Conservation (phyloP, 129 eudicot species). For the Flaveria ramosissima region DNA sequence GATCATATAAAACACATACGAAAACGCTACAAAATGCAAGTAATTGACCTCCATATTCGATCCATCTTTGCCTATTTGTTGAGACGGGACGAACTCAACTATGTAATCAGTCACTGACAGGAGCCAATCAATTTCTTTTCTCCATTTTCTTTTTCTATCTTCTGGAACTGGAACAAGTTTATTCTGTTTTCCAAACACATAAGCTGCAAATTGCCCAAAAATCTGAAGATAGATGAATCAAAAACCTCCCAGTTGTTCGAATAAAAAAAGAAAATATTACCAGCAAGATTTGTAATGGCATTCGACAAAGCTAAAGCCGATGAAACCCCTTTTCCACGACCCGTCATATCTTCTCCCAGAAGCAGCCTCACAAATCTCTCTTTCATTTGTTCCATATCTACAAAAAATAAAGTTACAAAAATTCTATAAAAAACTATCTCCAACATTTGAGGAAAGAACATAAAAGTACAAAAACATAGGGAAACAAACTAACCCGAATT, state of each 20-base stretch:
- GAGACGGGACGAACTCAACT: slow-evolving; percentile 76
- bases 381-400: slow-evolving; percentile 74
- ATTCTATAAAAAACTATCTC: background rate
- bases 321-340: slow-evolving; percentile 84
- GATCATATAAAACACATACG: background rate
- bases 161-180: slow-evolving; percentile 70
- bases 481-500: slow-evolving; percentile 17
- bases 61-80: slow-evolving; percentile 68
- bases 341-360: slow-evolving; percentile 90
- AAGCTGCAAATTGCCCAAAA: slow-evolving; percentile 55
- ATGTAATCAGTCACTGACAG: slow-evolving; percentile 77
- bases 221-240: slow-evolving; percentile 31
- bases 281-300: slow-evolving; percentile 89
- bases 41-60: slow-evolving; percentile 72
- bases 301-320: slow-evolving; percentile 87
- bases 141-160: slow-evolving; percentile 72
- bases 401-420: slow-evolving; percentile 5
- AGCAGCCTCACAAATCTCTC: slow-evolving; percentile 76
- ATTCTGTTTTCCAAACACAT: slow-evolving; percentile 75
- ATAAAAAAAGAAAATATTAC: slow-evolving; percentile 35
- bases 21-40: background rate
- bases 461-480: background rate
- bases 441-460: background rate
- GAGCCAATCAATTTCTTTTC: slow-evolving; percentile 80
- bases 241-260: slow-evolving; percentile 9